Percentiles rank a stretch among this genome's conserved stretches.
phyloP scores from a whole-genome alignment of 2,329 filamentous ascomycete genomes.

The Phialemoniopsis sp. region DNA sequence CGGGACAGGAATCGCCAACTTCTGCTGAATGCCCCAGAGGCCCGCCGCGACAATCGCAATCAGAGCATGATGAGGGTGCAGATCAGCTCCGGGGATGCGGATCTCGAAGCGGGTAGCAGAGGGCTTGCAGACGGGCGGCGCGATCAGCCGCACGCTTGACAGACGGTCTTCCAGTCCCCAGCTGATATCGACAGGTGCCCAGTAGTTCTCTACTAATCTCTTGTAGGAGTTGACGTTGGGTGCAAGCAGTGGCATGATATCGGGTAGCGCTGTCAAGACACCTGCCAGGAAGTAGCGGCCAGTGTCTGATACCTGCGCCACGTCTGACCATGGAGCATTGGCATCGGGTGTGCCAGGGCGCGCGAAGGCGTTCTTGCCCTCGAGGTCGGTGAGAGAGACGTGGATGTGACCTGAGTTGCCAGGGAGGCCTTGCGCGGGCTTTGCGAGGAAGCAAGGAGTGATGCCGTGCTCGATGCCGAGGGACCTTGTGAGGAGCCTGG shows the following conservation, averaged over 20 bases:
- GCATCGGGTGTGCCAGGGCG: slow-evolving; percentile 53
- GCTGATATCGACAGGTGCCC: slow-evolving; percentile 72
- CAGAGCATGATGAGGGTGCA: slow-evolving; percentile 67
- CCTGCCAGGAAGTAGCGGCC: slow-evolving; percentile 71
- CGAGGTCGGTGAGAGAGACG: slow-evolving; percentile 67
- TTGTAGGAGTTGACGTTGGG: slow-evolving; percentile 77
- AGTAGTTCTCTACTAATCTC: slow-evolving; percentile 74
- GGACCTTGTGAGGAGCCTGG: slow-evolving; percentile 78
- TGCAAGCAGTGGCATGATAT: slow-evolving; percentile 72
- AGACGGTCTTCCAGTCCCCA: slow-evolving; percentile 74
- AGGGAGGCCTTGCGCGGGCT: slow-evolving; percentile 83
- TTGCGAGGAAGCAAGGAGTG: slow-evolving; percentile 98
- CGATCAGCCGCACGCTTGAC: slow-evolving; percentile 66
- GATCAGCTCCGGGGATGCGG: slow-evolving; percentile 66
- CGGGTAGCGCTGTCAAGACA: slow-evolving; percentile 63
- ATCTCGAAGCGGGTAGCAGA: slow-evolving; percentile 71
- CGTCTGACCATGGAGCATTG: slow-evolving; percentile 54
- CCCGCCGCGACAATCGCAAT: slow-evolving; percentile 65
- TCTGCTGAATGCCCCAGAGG: slow-evolving; percentile 69
- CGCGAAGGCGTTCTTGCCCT: slow-evolving; percentile 65
- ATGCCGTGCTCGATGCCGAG: slow-evolving; percentile 84
- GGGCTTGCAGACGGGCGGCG: slow-evolving; percentile 62
- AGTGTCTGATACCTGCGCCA: slow-evolving; percentile 62
- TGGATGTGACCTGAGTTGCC: slow-evolving; percentile 97
- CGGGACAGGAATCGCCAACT: slow-evolving; percentile 60